Evolutionary conservation across 1,284 basidiomycete species (phyloP).

Genomic region (Afroboletus lepidellus): DNA sequence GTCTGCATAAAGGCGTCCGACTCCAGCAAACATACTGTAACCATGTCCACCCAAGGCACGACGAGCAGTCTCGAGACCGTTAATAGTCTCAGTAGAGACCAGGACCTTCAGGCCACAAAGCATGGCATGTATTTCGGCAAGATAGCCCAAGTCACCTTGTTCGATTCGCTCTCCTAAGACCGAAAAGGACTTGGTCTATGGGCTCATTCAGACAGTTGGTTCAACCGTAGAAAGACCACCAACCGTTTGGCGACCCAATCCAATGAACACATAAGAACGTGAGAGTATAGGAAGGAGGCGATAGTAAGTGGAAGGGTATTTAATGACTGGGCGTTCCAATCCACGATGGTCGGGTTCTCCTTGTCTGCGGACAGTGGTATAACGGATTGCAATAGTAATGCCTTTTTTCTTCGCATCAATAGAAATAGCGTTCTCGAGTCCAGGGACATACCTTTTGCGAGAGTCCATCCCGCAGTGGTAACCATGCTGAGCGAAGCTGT

Average conservation of each 20-base stretch:
- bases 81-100: slow-evolving; percentile 50
- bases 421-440: background rate
- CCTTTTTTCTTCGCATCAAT: slow-evolving; percentile 39
- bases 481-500: slow-evolving; percentile 50
- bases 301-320: slow-evolving; percentile 68
- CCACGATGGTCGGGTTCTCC: slow-evolving; percentile 52
- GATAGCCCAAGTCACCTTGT: slow-evolving; percentile 53
- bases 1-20: slow-evolving; percentile 64
- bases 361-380: slow-evolving; percentile 72
- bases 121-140: slow-evolving; percentile 72
- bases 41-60: slow-evolving; percentile 80
- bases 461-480: slow-evolving; percentile 53
- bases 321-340: slow-evolving; percentile 64
- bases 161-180: slow-evolving; percentile 50
- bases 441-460: slow-evolving; percentile 50
- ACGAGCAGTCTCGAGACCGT: slow-evolving; percentile 66
- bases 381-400: slow-evolving; percentile 72
- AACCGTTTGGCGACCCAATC: slow-evolving; percentile 63
- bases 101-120: slow-evolving; percentile 71
- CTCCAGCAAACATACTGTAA: slow-evolving; percentile 66
- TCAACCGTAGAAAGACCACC: slow-evolving; percentile 15
- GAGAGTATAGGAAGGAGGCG: slow-evolving; percentile 71
- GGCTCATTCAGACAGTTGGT: background rate
- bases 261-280: slow-evolving; percentile 69
- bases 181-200: slow-evolving; percentile 50